phyloP scores from a whole-genome alignment of 2,329 filamentous ascomycete genomes.

The Aspergillus flavus region DNA sequence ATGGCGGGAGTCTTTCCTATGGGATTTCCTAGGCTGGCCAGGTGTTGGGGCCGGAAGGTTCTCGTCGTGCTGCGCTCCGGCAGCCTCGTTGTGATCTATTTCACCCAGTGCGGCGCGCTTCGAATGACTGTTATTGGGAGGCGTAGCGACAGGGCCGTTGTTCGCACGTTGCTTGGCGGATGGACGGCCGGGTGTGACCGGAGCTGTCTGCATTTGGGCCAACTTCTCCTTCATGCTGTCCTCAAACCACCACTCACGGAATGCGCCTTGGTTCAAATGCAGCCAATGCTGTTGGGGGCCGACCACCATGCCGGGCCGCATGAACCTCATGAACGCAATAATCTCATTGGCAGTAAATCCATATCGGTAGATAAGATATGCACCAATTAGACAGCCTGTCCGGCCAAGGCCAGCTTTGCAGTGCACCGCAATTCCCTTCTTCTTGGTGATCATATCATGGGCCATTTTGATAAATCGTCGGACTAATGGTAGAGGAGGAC shows the following conservation, averaged over 20 bases:
- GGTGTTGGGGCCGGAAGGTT: slow-evolving; percentile 94
- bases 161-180: slow-evolving; percentile 64
- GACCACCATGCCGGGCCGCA: slow-evolving; percentile 98
- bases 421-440: slow-evolving; percentile 93
- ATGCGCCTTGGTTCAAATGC: slow-evolving; percentile 92
- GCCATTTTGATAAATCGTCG: slow-evolving; percentile 93
- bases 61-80: slow-evolving; percentile 63
- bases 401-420: slow-evolving; percentile 97
- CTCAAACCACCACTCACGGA: slow-evolving; percentile 96
- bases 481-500: slow-evolving; percentile 84
- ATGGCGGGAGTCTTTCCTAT: slow-evolving; percentile 72
- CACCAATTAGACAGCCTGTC: slow-evolving; percentile 94
- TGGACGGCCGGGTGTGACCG: slow-evolving; percentile 56
- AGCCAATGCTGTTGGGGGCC: slow-evolving; percentile 99
- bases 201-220: slow-evolving; percentile 65
- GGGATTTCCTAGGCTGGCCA: slow-evolving; percentile 89
- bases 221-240: slow-evolving; percentile 79
- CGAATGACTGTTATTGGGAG: slow-evolving; percentile 75
- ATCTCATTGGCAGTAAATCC: slow-evolving; percentile 97
- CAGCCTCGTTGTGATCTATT: slow-evolving; percentile 76
- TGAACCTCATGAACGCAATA: slow-evolving; percentile 98
- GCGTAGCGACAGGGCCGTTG: slow-evolving; percentile 75
- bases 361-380: slow-evolving; percentile 95
- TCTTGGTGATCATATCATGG: slow-evolving; percentile 90
- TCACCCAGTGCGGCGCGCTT: slow-evolving; percentile 88